Evolutionary conservation across 352 stramenopile species (phyloP), one percentile per base, ranked within the genome.

Genomic region (Phytophthora parvispora): DNA sequence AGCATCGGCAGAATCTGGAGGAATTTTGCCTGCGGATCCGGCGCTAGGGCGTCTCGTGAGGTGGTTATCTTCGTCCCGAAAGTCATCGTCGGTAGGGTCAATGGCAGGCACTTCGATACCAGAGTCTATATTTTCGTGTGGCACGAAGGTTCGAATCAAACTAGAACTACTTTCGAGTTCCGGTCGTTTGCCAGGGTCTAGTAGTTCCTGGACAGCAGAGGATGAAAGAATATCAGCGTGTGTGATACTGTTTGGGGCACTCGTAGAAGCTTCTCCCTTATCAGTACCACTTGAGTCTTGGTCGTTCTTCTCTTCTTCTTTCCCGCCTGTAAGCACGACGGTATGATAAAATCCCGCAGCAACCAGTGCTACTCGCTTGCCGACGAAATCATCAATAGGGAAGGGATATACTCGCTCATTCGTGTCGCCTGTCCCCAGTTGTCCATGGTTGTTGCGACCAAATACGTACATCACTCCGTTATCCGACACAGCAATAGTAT

Each of bases 311-410:
- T 91, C 79, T 6, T 87, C 75, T 0, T 97, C 89, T 45, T 82
- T 87, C 2, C 86, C 87, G 15, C 92, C 91, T 1, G 88, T 97
- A 1, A 98, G 75, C 3, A 98, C 90, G 0, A 98, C 75, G 7
- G 94, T 98, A 72, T 98, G 94, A 53, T 98, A 98, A 67, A 98
- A 98, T 0, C 95, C 95, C 13, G 93, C 90, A 27, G 93, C 93
- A 7, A 98, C 86, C 51, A 95, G 80, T 6, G 91, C 86, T 12
- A 98, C 78, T 31, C 90, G 81, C 40, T 98, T 97, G 0, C 91
- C 94, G 6, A 97, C 70, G 66, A 98, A 98, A 28, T 92, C 83
- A 56, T 97, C 91, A 36, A 98, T 87, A 9, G 91, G 81, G 25
- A 87, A 95, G 1, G 94, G 94, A 63, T 84, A 93, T 16, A 97